Evolutionary conservation across 139 green algal genomes (phyloP), one percentile per base, ranked within the genome.

Genomic region (Picochlorum sp.): DNA sequence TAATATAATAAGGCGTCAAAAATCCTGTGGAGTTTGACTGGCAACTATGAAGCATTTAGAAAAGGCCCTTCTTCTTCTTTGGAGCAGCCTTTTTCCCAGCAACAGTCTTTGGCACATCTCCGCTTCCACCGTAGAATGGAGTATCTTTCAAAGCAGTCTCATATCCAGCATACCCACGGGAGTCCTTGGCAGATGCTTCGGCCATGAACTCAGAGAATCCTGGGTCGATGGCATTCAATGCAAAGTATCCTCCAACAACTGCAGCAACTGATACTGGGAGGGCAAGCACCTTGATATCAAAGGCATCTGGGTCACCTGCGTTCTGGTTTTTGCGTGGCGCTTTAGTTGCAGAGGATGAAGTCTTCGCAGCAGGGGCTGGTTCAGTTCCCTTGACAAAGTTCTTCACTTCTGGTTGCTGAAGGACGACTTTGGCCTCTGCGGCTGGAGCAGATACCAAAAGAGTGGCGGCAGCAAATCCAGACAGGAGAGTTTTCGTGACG

Each of bases 401-500:
- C 69, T 75, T 75, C 45, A 75, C 69, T 56, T 75, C 44, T 11
- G 69, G 49, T 56, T 75, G 49, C 28, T 68, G 47, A 60, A 75
- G 62, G 34, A 60, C 44, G 24, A 75, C 69, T n/a, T 46, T 46
- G 4, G 69, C 69, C 37, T 75, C 61, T 10, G 49, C 68, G 38
- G 68, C 20, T 41, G 46, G 51, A 20, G 49, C n/a, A 38, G 44
- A 56, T 16, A 52, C 24, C 11, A 71, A 38, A 24, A 49, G 23
- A 1, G 64, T 49, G 60, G 64, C 51, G 18, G 64, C 64, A 21
- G 47, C 47, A 49, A 71, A 54, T 21, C 64, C 64, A 50, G 51
- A 16, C 0, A 49, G 38, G 21, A 65, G 24, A 37, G 52, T 32
- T 49, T 59, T 69, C 5, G 41, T 14, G 7, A 14, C 24, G 8